Evolutionary conservation across 2,329 filamentous ascomycete species (phyloP).

Genomic region (Alternaria sp.): DNA sequence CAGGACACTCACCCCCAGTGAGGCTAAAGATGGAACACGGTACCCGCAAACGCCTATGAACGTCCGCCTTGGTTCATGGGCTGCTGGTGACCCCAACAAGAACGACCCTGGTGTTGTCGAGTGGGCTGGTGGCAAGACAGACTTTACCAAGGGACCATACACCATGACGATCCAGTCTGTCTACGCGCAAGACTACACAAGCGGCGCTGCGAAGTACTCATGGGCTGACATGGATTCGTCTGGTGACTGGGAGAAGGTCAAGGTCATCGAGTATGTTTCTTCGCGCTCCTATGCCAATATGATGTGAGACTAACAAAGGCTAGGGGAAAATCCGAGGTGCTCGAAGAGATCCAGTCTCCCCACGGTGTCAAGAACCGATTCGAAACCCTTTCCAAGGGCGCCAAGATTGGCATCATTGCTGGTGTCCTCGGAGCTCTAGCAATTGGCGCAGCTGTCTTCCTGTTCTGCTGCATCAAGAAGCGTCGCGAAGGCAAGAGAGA

Average conservation of each 20-base stretch:
- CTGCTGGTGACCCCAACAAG: slow-evolving; percentile 62
- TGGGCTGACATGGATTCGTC: slow-evolving; percentile 55
- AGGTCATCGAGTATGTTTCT: slow-evolving; percentile 52
- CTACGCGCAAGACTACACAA: slow-evolving; percentile 64
- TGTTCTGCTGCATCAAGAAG: slow-evolving; percentile 52
- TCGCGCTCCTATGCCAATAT: neutral
- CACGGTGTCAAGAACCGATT: slow-evolving; percentile 48
- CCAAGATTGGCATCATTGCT: slow-evolving; percentile 48
- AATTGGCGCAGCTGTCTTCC: slow-evolving; percentile 34
- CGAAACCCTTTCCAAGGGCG: slow-evolving; percentile 42
- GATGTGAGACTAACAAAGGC: slow-evolving; percentile 17
- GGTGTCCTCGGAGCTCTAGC: slow-evolving; percentile 38
- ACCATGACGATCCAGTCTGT: slow-evolving; percentile 76
- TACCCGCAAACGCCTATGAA: slow-evolving; percentile 80
- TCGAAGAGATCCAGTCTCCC: slow-evolving; percentile 47
- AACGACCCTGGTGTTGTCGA: slow-evolving; percentile 48
- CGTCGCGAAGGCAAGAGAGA: slow-evolving; percentile 48
- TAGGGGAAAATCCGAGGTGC: slow-evolving; percentile 48
- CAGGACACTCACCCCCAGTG: slow-evolving; percentile 67
- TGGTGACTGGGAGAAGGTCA: slow-evolving; percentile 57
- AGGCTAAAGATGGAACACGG: slow-evolving; percentile 65
- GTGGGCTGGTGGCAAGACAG: slow-evolving; percentile 73
- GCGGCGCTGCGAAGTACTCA: slow-evolving; percentile 69
- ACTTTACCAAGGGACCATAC: slow-evolving; percentile 72
- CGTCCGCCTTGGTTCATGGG: slow-evolving; percentile 74